Percentiles rank a stretch among this genome's conserved stretches.
Conservation (phyloP, 768 basidiomycete species). For the Pulveroboletus sp. region DNA sequence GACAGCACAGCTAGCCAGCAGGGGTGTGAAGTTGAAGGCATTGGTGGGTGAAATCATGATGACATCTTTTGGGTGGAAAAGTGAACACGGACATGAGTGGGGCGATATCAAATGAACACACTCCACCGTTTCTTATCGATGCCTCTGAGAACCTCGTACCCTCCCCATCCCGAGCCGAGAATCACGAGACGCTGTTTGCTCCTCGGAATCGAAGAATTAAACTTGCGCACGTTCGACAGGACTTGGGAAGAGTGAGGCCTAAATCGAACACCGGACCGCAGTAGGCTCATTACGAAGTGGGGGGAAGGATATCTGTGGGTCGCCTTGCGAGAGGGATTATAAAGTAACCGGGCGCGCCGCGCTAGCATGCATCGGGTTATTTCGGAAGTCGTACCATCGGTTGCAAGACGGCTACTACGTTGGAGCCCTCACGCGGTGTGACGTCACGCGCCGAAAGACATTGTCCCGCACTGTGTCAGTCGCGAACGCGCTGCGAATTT, state of each 20-base stretch:
- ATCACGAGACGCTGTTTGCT: conserved; percentile 52
- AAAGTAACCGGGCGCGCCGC: not conserved
- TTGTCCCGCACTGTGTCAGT: too few relatives aligned
- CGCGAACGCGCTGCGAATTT: too few relatives aligned
- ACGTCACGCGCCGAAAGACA: conserved; percentile 8
- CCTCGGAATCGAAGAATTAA: conserved; percentile 35
- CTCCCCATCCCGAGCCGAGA: conserved; percentile 77
- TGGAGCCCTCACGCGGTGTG: not conserved
- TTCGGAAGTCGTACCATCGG: conserved; percentile 4
- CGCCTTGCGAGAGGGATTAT: not conserved
- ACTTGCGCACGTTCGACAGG: conserved; percentile 27
- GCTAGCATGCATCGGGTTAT: conserved; percentile 5
- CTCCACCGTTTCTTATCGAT: conserved; percentile 73
- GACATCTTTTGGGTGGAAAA: conserved; percentile 45
- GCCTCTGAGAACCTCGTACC: conserved; percentile 62
- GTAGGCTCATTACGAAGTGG: conserved; percentile 12
- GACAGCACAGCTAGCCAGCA: conserved; percentile 58
- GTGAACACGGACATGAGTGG: conserved; percentile 1
- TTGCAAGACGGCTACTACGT: not conserved
- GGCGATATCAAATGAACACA: conserved; percentile 29
- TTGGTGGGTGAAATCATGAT: conserved; percentile 60
- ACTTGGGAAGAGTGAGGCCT: not conserved
- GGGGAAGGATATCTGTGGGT: not conserved
- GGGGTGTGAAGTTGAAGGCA: conserved; percentile 40
- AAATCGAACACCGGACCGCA: conserved; percentile 8